Evolutionary conservation across 1,284 basidiomycete genomes (phyloP), one percentile per base, ranked within the genome.

Genomic region (Golubevia sp.): DNA sequence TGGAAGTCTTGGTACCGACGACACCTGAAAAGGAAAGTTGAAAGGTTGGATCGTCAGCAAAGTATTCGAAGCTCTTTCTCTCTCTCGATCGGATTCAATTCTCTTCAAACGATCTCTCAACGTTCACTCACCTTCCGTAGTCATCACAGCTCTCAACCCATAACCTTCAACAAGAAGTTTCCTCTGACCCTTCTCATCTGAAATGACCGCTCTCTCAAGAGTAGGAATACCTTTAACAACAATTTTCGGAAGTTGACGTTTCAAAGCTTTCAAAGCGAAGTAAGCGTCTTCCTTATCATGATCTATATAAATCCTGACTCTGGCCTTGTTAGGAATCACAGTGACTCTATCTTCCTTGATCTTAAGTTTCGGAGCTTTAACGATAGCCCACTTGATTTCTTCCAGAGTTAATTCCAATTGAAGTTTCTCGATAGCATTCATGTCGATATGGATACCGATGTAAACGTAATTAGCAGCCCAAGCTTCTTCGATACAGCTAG

Each of bases 91-190:
- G n/a, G n/a, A n/a, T n/a, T n/a, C n/a, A n/a, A n/a, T n/a, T n/a
- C n/a, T n/a, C n/a, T n/a, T n/a, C n/a, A n/a, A n/a, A n/a, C n/a
- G n/a, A n/a, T n/a, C n/a, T n/a, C n/a, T n/a, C n/a, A n/a, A n/a
- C n/a, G n/a, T n/a, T n/a, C 6, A 73, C 87, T 56, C 58, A 93
- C 93, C 96, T 85, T 97, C 95, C 0, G 94, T 97, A 24, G 89
- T 91, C 97, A 99, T 99, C 76, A 97, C 96, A 77, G 93, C 92
- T 76, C 93, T 90, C 64, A 99, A 86, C n/a, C 97, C 97, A 84
- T 99, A 97, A 7, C 97, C 97, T 86, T 98, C 81, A 2, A 82
- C 79, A 4, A 79, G 70, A 13, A 83, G 67, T 60, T 83, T 80
- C 34, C 76, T 70, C 38, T 65, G 66, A 30, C 76, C 74, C 73